A percentile compares a stretch with the other conserved stretches of the same genome.
Conservation (phyloP, 1,284 basidiomycete genomes). For the Salmacisia buchloeana region DNA sequence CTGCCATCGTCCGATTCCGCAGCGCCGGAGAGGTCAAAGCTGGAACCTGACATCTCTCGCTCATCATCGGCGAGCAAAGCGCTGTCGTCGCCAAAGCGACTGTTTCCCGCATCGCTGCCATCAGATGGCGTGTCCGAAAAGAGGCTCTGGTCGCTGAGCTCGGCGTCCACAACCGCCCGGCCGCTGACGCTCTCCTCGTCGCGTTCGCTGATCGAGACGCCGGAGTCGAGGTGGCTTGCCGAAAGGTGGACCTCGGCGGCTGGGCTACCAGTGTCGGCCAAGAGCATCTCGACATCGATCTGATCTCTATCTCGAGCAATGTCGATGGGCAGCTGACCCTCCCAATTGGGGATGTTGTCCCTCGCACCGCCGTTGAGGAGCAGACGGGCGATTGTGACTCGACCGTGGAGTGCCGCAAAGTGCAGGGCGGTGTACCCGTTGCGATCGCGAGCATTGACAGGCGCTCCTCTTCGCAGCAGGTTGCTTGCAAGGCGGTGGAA, state of each 20-base stretch:
- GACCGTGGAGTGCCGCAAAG: constrained; percentile 70
- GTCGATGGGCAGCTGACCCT: constrained; percentile 75
- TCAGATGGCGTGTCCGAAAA: background rate
- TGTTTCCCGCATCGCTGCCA: constrained; percentile 14
- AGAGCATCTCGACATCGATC: constrained; percentile 53
- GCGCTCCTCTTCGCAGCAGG: constrained; percentile 67
- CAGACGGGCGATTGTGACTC: constrained; percentile 63
- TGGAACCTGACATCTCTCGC: constrained; percentile 3
- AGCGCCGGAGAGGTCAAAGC: background rate
- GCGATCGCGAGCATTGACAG: constrained; percentile 75
- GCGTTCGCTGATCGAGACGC: constrained; percentile 27
- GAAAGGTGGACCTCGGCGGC: constrained; percentile 7
- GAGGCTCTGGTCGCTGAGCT: constrained; percentile 46
- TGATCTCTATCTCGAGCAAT: constrained; percentile 62
- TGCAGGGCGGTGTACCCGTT: constrained; percentile 89
- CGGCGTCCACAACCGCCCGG: constrained; percentile 38
- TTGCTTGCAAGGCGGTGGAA: constrained; percentile 69
- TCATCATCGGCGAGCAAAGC: constrained; percentile 23
- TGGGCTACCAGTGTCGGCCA: constrained; percentile 30
- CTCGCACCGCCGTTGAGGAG: constrained; percentile 76
- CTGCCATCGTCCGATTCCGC: background rate
- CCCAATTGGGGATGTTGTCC: constrained; percentile 66
- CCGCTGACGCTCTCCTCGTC: constrained; percentile 12
- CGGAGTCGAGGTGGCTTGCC: constrained; percentile 18
- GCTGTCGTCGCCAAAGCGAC: constrained; percentile 33